These are phyloP conservation scores for Colletotrichum euphorbiae DNA, from an alignment of 2,329 filamentous ascomycete species.

Conservation along the genomic window DNA sequence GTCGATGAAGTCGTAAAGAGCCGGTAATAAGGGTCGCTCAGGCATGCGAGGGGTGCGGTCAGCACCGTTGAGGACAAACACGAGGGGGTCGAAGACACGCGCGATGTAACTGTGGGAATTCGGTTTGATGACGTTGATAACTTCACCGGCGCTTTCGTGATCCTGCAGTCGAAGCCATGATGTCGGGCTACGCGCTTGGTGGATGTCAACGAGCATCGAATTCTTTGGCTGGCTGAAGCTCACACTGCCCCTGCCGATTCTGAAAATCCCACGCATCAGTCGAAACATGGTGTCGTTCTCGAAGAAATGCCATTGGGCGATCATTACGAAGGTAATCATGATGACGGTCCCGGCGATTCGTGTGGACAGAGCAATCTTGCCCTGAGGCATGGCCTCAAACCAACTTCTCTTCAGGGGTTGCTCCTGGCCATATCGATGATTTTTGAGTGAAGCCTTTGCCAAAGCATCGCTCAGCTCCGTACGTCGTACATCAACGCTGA, in stretches of 20 bases:
- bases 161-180: conserved; percentile 84
- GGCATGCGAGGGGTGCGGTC: conserved; percentile 69
- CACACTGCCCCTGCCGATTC: conserved; percentile 45
- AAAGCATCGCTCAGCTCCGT: conserved; percentile 81
- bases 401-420: conserved; percentile 60
- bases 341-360: conserved; percentile 80
- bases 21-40: conserved; percentile 64
- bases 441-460: conserved; percentile 63
- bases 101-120: conserved; percentile 78
- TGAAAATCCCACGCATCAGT: conserved; percentile 50
- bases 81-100: conserved; percentile 78
- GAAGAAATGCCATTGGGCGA: conserved; percentile 83
- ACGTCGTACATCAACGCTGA: conserved; percentile 82
- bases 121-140: conserved; percentile 82
- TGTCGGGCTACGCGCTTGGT: conserved; percentile 80
- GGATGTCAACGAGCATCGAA: conserved; percentile 68
- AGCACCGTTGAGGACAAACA: conserved; percentile 77
- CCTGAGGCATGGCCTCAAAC: conserved; percentile 71
- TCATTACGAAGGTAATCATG: conserved; percentile 77
- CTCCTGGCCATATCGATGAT: conserved; percentile 45
- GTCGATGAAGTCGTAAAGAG: conserved; percentile 75
- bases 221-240: conserved; percentile 42
- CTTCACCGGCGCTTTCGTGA: conserved; percentile 80
- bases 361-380: conserved; percentile 76
- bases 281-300: conserved; percentile 64